Conservation (phyloP, 441 rosid genomes). For the Eutrema salsugineum region DNA sequence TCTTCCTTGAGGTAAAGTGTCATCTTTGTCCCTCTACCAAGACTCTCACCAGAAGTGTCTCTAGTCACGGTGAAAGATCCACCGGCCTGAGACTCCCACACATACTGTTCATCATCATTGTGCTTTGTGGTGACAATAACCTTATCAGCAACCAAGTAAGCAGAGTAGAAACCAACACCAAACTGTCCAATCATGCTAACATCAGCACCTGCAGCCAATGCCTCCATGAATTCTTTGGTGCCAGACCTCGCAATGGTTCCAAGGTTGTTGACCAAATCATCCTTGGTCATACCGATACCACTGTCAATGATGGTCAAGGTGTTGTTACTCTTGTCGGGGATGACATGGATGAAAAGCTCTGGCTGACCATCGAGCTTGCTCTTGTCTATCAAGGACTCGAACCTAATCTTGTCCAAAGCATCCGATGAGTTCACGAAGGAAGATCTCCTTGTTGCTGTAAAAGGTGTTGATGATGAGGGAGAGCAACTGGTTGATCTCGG, state of each 20-base stretch:
- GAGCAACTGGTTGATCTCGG: background rate
- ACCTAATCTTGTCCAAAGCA: background rate
- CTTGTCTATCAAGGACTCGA: background rate
- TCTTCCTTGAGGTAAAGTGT: background rate
- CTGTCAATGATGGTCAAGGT: background rate
- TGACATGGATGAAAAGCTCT: background rate
- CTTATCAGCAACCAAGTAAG: background rate
- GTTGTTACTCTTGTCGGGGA: background rate
- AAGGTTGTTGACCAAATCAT: background rate
- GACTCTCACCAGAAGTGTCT: background rate
- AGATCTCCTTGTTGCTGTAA: too few relatives aligned
- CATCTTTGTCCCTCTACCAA: background rate
- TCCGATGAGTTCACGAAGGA: background rate
- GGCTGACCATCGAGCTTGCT: background rate
- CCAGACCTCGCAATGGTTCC: background rate
- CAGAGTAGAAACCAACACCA: background rate
- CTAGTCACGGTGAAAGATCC: background rate
- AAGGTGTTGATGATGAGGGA: background rate
- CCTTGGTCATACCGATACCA: background rate
- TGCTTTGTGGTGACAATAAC: background rate
- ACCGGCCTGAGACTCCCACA: background rate
- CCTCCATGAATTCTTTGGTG: background rate
- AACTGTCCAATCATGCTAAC: background rate
- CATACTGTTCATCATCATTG: background rate
- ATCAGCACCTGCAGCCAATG: background rate